Evolutionary conservation across 148 eudicot genomes (phyloP), one percentile per base, ranked within the genome.

Genomic region (Rhododendron molle): DNA sequence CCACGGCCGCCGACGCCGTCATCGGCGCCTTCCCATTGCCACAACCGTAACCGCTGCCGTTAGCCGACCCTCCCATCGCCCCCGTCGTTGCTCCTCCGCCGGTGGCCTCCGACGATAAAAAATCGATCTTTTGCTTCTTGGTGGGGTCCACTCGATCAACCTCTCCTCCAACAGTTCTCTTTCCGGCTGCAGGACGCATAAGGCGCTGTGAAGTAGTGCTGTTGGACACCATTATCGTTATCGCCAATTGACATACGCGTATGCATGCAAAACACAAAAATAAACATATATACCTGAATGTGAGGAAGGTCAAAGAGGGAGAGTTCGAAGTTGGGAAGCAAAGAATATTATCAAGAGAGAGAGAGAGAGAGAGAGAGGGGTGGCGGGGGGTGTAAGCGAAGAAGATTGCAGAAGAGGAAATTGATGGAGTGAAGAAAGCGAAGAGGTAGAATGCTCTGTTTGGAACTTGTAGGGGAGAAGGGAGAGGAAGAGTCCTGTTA

Each of bases 91-190:
- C 28, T 21, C 86, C 74, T 18, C 81, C 46, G 13, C 14, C 23
- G 15, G 90, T 44, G 36, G 88, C 56, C 43, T 80, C 54, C 36
- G 93, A 87, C 81, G 89, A 83, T 85, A 85, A 60, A 72, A 89
- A 89, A 50, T 83, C 86, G 52, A 49, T 65, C 87, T 77, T 83
- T 2, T 87, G 93, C 81, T 87, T 94, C 83, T 93, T 94, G 83
- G 87, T 86, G n/a, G 85, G 88, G 84, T 85, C 89, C 78, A 43
- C 88, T 82, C 87, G 91, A 84, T 36, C 38, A 12, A 79, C 93
- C 87, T 90, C 93, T 89, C 88, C 96, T 83, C 72, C 89, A 60
- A 56, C 87, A 74, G 92, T 80, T 91, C 98, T 92, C 98, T 95
- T 95, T 49, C 83, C 49, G 49, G 49, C 49, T 9, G 49, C 91